Base-by-base conservation (phyloP, 176 grass and related monocot genomes). In the Bolboschoenus planiculmis region DNA sequence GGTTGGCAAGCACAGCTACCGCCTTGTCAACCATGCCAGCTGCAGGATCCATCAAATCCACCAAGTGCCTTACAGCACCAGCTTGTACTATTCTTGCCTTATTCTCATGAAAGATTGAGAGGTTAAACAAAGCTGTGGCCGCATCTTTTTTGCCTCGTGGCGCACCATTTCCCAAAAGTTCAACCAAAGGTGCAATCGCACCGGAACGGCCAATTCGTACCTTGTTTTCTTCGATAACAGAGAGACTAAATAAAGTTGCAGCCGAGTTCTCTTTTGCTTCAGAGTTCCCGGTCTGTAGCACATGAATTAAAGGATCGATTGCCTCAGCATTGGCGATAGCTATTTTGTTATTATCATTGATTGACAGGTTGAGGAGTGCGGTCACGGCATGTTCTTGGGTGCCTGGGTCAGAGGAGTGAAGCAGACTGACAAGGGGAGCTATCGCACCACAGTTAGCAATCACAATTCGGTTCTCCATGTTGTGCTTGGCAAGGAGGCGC, bases 31-130 rank as follows among this genome's bases (percentile, higher is more conserved):
- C 88, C 90, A 97, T 94, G 60, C 92, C 94, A 37, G 85, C 85
- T 11, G 90, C 91, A 86, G 92, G 94, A 44, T 97, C 94, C 94
- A 97, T 97, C 36, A 97, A 84, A 60, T 94, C 88, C 40, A 97
- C 94, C 37, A 97, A 85, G 64, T 89, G 85, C 53, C 27, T 92
- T 23, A 94, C 87, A 36, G 92, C 94, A 39, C 88, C 94, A 26
- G 91, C 92, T 64, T 92, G 90, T 48, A 97, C 81, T 76, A 97
- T 92, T 37, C 85, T 88, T 34, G 62, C 77, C 68, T 94, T 97
- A 67, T 94, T 92, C 83, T 94, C 94, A 3, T 94, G 90, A 66
- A 91, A 81, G 85, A 89, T 97, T 3, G 94, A 94, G 46, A 97
- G 81, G 47, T 97, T 91, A 79, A 86, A 97, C 71, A 97, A 88